Evolutionary conservation across 2,329 filamentous ascomycete genomes (phyloP).

Genomic region (Talaromyces sp.): DNA sequence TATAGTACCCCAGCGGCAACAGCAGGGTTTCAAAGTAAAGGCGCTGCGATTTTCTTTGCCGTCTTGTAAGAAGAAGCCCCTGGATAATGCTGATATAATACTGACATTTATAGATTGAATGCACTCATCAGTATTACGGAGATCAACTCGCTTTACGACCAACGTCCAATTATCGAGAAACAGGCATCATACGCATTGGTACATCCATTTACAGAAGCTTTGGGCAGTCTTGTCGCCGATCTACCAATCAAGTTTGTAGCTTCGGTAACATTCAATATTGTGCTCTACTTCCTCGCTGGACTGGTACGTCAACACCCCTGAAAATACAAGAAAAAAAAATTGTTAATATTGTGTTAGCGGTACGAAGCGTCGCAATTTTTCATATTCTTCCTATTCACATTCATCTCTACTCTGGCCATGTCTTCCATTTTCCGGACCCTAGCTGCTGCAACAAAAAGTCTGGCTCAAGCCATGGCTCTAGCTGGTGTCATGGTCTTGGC

Average conservation of each 20-base stretch:
- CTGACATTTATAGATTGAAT: slow-evolving; percentile 35
- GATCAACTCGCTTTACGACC: slow-evolving; percentile 81
- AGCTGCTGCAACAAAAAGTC: slow-evolving; percentile 54
- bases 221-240: slow-evolving; percentile 80
- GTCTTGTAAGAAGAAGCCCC: slow-evolving; percentile 71
- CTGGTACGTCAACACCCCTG: not conserved
- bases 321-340: not conserved
- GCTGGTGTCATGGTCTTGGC: slow-evolving; percentile 50
- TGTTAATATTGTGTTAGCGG: slow-evolving; percentile 20
- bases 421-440: slow-evolving; percentile 57
- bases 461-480: slow-evolving; percentile 60
- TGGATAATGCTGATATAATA: not conserved
- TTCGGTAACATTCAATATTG: slow-evolving; percentile 70
- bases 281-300: slow-evolving; percentile 76
- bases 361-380: slow-evolving; percentile 51
- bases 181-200: slow-evolving; percentile 84
- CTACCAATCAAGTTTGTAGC: slow-evolving; percentile 78
- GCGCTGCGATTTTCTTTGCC: slow-evolving; percentile 79
- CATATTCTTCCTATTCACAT: slow-evolving; percentile 60
- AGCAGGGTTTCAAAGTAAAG: slow-evolving; percentile 70
- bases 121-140: slow-evolving; percentile 61
- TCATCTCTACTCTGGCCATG: slow-evolving; percentile 54
- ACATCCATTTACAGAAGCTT: slow-evolving; percentile 81
- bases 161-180: slow-evolving; percentile 90
- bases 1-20: slow-evolving; percentile 44